Evolutionary conservation across 306 rosid species (phyloP), one percentile per base, ranked within the genome.

Genomic region (Nissolia schottii): DNA sequence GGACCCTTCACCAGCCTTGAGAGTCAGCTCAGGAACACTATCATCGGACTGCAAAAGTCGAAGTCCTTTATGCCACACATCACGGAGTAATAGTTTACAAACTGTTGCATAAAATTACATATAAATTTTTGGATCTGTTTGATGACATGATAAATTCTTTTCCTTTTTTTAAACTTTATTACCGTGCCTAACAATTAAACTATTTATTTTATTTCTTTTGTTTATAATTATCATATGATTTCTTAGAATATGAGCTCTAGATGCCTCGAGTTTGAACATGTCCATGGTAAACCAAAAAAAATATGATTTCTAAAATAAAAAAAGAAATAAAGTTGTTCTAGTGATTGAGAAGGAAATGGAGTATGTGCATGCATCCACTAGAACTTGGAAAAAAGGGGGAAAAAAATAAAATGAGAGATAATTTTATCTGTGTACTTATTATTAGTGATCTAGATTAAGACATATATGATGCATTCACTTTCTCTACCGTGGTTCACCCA

Each of bases 401-500:
- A 24, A 37, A 37, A 1, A 11, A 48, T 9, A 0, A 53, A 16
- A 23, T 3, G 12, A 7, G 5, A 50, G 20, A 38, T 0, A 2
- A 5, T 3, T 7, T 29, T 41, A 25, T 59, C 14, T 14, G 3
- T 57, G 6, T 2, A 49, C 2, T 5, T 56, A 16, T 4, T 56
- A 16, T 12, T 8, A 20, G 64, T 49, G 75, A 59, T 67, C 1
- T 7, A 18, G 53, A 49, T 58, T 50, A 13, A 70, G 7, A 38
- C 24, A 3, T 12, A 22, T 20, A 15, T n/a, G 38, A 41, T 53
- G 1, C n/a, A 41, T 71, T 70, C 20, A 66, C 45, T 37, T 46
- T 6, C 1, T 35, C 40, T 13, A 19, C 6, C 63, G 31, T 40
- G 75, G 59, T 61, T 66, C 74, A 75, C 66, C 22, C 46, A 76